Evolutionary conservation across 78 protist species (phyloP).

Genomic region (Neovahlkampfia damariscottae): DNA sequence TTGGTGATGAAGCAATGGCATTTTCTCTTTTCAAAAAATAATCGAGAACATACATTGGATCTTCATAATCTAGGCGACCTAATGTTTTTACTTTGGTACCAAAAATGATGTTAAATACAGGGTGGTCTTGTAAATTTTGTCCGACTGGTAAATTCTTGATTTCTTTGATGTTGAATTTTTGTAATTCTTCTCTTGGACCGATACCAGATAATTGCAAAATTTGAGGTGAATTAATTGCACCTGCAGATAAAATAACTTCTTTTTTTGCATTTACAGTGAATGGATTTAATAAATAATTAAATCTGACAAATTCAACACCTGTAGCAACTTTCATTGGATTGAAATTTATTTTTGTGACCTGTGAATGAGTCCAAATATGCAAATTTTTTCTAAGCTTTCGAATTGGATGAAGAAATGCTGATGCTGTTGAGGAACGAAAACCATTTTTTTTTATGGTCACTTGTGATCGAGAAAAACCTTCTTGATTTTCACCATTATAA

Average conservation of each 20-base stretch:
- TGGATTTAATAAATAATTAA: no score
- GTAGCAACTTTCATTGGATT: neutral
- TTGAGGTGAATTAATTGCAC: slow-evolving; percentile 14
- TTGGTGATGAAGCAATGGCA: neutral
- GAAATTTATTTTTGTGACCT: neutral
- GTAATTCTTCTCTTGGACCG: slow-evolving; percentile 9
- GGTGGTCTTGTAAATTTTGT: slow-evolving; percentile 29
- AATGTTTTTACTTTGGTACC: no score
- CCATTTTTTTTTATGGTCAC: neutral
- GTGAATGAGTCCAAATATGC: neutral
- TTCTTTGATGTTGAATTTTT: neutral
- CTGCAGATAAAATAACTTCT: slow-evolving; percentile 21
- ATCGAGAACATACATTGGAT: no score
- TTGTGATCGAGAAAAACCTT: neutral
- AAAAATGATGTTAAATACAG: slow-evolving; percentile 11
- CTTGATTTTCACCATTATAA: neutral
- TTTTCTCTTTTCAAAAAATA: no score
- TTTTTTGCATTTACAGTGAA: neutral
- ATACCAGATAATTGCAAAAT: slow-evolving; percentile 9
- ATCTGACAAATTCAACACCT: neutral
- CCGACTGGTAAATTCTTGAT: slow-evolving; percentile 5
- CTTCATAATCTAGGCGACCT: no score
- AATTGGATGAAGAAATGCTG: neutral
- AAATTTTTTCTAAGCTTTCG: neutral
- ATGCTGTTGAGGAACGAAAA: neutral